Percentiles rank a stretch among this genome's conserved stretches.
Evolutionary conservation across 805 yeast species (phyloP).

Genomic region (Lipomyces lipofer): DNA sequence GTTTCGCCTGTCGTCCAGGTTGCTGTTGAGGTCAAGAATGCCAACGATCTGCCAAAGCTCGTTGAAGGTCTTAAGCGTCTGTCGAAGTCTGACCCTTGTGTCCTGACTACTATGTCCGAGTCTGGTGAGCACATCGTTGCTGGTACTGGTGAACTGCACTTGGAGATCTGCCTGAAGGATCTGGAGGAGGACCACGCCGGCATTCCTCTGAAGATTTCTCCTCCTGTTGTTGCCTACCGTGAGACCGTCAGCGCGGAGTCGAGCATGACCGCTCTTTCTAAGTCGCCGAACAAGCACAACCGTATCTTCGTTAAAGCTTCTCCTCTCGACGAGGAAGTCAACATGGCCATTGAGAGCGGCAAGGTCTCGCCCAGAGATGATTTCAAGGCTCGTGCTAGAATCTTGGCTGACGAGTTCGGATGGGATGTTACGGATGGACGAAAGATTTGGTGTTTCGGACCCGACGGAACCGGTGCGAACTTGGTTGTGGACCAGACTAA

Average conservation of each 20-base stretch:
- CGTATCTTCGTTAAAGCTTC: slow-evolving; percentile 97
- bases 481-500: slow-evolving; percentile 98
- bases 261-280: slow-evolving; percentile 92
- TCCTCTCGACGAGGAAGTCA: slow-evolving; percentile 91
- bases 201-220: slow-evolving; percentile 95
- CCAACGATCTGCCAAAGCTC: slow-evolving; percentile 97
- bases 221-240: slow-evolving; percentile 98
- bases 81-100: slow-evolving; percentile 99
- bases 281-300: slow-evolving; percentile 99
- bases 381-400: slow-evolving; percentile 98
- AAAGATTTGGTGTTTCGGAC: slow-evolving; percentile 99
- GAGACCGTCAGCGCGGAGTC: slow-evolving; percentile 96
- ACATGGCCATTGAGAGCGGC: slow-evolving; percentile 91
- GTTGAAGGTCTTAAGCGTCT: slow-evolving; percentile 99
- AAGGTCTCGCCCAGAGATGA: slow-evolving; percentile 92
- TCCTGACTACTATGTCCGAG: slow-evolving; percentile 78
- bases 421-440: slow-evolving; percentile 99
- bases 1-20: slow-evolving; percentile 99
- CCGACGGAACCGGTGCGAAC: slow-evolving; percentile 99
- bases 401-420: slow-evolving; percentile 97
- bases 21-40: slow-evolving; percentile 99
- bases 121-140: slow-evolving; percentile 99
- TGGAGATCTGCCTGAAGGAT: slow-evolving; percentile 95
- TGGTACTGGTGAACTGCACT: slow-evolving; percentile 99
- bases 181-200: slow-evolving; percentile 99